Percentiles rank a stretch among this genome's conserved stretches.
phyloP scores from a whole-genome alignment of 352 stramenopile species.

The Phytophthora podocarpi region DNA sequence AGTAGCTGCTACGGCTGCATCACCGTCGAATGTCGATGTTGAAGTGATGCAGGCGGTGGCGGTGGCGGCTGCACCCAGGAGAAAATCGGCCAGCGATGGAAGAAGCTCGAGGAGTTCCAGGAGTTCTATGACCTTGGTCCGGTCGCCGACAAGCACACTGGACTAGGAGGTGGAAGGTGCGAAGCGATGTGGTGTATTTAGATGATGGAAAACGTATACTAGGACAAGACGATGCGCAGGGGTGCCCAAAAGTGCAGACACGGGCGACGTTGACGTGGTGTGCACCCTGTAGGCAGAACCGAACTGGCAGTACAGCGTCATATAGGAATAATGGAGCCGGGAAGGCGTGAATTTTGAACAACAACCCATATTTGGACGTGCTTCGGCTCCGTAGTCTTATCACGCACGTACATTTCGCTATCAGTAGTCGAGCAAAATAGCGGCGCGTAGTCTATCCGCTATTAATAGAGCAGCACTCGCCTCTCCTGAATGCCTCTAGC shows the following conservation, averaged over 20 bases:
- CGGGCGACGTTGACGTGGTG: neutral
- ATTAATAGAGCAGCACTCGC: no score
- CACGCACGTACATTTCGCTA: no score
- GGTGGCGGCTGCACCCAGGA: constrained; percentile 9
- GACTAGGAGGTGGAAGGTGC: neutral
- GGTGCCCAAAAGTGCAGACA: neutral
- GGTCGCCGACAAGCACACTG: constrained; percentile 14
- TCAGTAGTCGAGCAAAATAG: no score
- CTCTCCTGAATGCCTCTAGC: no score
- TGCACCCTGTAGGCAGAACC: constrained; percentile 5
- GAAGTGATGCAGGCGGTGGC: constrained; percentile 25
- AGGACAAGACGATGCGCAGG: constrained; percentile 7
- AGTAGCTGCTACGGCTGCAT: constrained; percentile 17
- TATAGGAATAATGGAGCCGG: constrained; percentile 19
- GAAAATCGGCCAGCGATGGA: constrained; percentile 28
- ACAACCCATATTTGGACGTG: no score
- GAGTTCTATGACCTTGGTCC: constrained; percentile 28
- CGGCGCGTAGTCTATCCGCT: no score
- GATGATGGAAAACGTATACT: constrained; percentile 20
- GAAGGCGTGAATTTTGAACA: constrained; percentile 6
- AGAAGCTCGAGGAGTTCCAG: constrained; percentile 22
- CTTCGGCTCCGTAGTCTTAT: no score
- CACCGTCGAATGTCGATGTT: constrained; percentile 4
- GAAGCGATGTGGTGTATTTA: constrained; percentile 13
- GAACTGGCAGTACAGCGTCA: constrained; percentile 3